Evolutionary conservation across 495 filamentous ascomycete species (phyloP), one percentile per base, ranked within the genome.

Genomic region (Melanomma pulvis-pyrius): DNA sequence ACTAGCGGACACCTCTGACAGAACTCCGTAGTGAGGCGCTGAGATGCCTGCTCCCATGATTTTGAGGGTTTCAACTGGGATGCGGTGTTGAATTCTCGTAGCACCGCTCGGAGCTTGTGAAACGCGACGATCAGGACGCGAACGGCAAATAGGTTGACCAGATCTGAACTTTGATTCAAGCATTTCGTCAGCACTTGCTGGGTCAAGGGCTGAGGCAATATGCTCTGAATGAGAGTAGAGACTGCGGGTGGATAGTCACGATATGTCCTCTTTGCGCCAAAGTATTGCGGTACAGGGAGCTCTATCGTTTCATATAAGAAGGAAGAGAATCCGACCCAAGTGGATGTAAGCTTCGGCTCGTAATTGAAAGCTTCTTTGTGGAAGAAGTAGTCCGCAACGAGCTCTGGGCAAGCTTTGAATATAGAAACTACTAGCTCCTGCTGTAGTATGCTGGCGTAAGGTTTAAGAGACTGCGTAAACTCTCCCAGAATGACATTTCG

Each of bases 241-340:
- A 84, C 83, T 9, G 92, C 89, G 1, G 92, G 92, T 29, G 93
- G 93, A 19, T 88, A 79, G 22, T 74, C 65, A 1, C 81, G 78
- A 49, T 75, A 81, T 39, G 74, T 66, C 1, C 74, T 70, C 9
- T 53, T 61, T 22, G 79, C 77, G 17, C 90, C 90, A 73, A 91
- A 90, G 68, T 83, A 84, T 8, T 78, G 68, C 15, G 92, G 92
- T 48, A 96, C 79, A 13, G 89, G 87, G 24, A 96, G 74, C 58
- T 88, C 82, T 7, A 97, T 83, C 0, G 83, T 82, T 24, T 88
- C 89, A 74, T 94, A 93, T 5, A 99, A 77, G 58, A 98, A 90
- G 0, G 91, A 83, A 2, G 90, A 92, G 73, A 93, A 97, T 21
- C 93, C 92, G 69, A 98, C 88, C 94, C 94, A 99, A 3, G 93